Conservation (phyloP, 495 filamentous ascomycete species). For the Annulohypoxylon bovei region DNA sequence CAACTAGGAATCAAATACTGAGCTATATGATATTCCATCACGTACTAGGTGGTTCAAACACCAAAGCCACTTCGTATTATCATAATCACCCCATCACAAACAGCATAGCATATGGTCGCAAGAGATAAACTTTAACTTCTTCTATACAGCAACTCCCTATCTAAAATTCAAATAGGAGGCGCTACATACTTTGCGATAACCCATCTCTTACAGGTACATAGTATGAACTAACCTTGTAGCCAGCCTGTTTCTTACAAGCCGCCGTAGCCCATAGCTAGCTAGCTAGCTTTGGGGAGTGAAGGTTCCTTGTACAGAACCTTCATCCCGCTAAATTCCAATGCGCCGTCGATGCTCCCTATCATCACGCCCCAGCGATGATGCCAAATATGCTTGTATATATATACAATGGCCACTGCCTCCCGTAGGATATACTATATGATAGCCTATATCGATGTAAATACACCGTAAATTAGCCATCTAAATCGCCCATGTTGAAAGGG, state of each 20-base stretch:
- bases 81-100: not conserved
- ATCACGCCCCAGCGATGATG: not conserved
- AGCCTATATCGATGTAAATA: conserved; percentile 6
- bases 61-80: not conserved
- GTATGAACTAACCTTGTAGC: not conserved
- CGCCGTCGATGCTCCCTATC: conserved; percentile 19
- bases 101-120: not conserved
- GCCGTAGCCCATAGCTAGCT: not conserved
- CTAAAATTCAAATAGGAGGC: not conserved
- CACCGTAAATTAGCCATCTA: not conserved
- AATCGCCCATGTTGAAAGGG: conserved; percentile 1
- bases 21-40: not conserved
- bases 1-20: not conserved
- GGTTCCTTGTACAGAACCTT: not conserved
- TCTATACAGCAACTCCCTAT: not conserved
- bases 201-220: not conserved
- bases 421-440: conserved; percentile 7
- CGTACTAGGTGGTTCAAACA: not conserved
- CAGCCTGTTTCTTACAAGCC: not conserved
- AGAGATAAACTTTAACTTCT: not conserved
- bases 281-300: not conserved
- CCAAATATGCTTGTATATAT: conserved; percentile 19
- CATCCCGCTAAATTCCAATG: conserved; percentile 13
- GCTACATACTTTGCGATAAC: not conserved
- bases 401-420: conserved; percentile 13